Evolutionary conservation across 2,329 filamentous ascomycete species (phyloP).

Genomic region (Pestalotiopsis sp.): DNA sequence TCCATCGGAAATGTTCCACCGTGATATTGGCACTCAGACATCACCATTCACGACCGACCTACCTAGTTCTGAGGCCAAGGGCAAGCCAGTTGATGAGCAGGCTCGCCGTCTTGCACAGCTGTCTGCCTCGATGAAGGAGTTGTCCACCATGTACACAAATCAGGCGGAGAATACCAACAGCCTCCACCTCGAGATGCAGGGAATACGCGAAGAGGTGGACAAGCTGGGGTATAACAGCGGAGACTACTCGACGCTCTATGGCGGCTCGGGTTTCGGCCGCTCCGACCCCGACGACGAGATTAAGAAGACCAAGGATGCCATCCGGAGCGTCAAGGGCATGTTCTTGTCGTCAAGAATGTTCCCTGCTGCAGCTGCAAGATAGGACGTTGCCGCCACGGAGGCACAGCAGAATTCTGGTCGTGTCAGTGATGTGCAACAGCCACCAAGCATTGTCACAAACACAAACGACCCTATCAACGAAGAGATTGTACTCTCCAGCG

Average conservation of each 20-base stretch:
- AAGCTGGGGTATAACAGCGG: slow-evolving; percentile 51
- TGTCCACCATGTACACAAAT: slow-evolving; percentile 45
- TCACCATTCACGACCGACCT: slow-evolving; percentile 51
- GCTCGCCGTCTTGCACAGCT: slow-evolving; percentile 45
- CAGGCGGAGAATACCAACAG: slow-evolving; percentile 54
- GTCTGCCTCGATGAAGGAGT: slow-evolving; percentile 40
- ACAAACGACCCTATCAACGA: too few relatives aligned
- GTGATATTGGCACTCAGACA: slow-evolving; percentile 80
- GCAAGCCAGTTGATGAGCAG: slow-evolving; percentile 39
- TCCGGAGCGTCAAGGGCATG: slow-evolving; percentile 78
- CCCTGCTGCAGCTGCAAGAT: slow-evolving; percentile 46
- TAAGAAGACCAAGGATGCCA: slow-evolving; percentile 72
- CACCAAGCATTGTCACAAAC: background rate
- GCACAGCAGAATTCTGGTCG: background rate
- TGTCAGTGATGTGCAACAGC: background rate
- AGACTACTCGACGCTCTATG: slow-evolving; percentile 46
- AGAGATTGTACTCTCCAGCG: too few relatives aligned
- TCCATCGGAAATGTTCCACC: slow-evolving; percentile 79
- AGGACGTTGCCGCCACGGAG: slow-evolving; percentile 16
- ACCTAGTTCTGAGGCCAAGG: slow-evolving; percentile 19
- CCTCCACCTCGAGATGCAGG: slow-evolving; percentile 54
- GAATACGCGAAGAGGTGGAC: slow-evolving; percentile 69
- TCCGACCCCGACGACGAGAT: slow-evolving; percentile 71
- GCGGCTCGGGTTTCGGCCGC: slow-evolving; percentile 32
- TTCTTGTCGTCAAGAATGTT: slow-evolving; percentile 77